Evolutionary conservation across 306 rosid species (phyloP), one percentile per base, ranked within the genome.

Genomic region (Crotalaria pallida): DNA sequence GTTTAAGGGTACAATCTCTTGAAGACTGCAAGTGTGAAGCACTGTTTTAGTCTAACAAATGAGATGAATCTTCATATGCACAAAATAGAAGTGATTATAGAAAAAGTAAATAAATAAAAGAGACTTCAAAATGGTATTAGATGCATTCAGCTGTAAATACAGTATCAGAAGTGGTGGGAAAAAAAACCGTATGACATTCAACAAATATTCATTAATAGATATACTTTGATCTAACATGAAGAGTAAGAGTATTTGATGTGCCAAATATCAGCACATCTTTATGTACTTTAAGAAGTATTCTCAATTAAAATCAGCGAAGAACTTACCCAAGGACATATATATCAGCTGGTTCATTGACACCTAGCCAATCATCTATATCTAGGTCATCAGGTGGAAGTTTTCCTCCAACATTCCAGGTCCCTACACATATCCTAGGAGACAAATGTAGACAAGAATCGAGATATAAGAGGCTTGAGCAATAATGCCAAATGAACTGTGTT

Each of bases 391-490:
- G 91, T 57, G 97, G 99, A 81, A 78, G 79, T 78, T 53, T 85
- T 74, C 99, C 99, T 65, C 93, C 99, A 47, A 86, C 96, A 75
- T 95, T 95, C 99, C 99, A 95, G 7, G 99, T 95, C 53, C 88
- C 96, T 13, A 79, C 91, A 66, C 96, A 66, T 83, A 95, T 73
- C 84, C 99, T 95, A 80, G 13, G 38, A 71, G 60, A 75, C 38
- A 81, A 65, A 78, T 44, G 50, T 18, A 72, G 34, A 80, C 44
- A 75, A 80, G 31, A 76, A 68, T 68, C 15, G 26, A 65, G 49
- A 69, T 58, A 76, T 70, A 58, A 58, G 76, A 65, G 58, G 45
- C 53, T 75, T 69, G 65, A 53, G 29, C 51, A 72, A 67, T 62
- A 72, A 57, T 63, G 21, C 58, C 44, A 67, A 19, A 76, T 31